Conservation (phyloP, 345 rosid species). For the Cardiospermum halicacabum region DNA sequence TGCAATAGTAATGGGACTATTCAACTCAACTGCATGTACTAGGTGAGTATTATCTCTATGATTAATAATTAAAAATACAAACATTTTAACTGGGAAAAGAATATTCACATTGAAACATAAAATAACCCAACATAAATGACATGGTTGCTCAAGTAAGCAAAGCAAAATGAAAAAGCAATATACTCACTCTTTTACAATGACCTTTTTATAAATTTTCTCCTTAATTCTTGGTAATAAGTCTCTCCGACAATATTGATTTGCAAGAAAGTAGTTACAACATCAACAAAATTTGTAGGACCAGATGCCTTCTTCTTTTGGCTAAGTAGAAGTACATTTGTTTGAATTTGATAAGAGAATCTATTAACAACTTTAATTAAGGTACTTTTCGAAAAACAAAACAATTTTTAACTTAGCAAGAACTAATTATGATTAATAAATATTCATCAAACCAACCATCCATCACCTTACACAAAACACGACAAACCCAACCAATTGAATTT, state of each 20-base stretch:
- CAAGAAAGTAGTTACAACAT: not conserved
- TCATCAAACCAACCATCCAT: constrained; percentile 11
- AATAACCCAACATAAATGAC: too few species aligned
- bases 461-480: too few species aligned
- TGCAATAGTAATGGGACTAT: too few species aligned
- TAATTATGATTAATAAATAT: constrained; percentile 7
- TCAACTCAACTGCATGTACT: too few species aligned
- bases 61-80: too few species aligned
- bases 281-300: constrained; percentile 6
- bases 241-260: constrained; percentile 5
- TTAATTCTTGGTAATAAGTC: constrained; percentile 15
- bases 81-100: too few species aligned
- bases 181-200: not conserved
- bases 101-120: too few species aligned
- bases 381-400: too few species aligned
- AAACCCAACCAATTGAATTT: constrained; percentile 16
- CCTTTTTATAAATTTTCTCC: constrained; percentile 6
- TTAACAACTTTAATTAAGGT: constrained; percentile 23
- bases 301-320: constrained; percentile 13
- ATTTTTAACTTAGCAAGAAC: not conserved
- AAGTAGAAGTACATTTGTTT: constrained; percentile 26
- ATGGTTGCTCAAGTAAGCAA: too few species aligned
- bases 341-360: constrained; percentile 26
- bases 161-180: not conserved
- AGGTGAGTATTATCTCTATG: too few species aligned